Conservation (phyloP, 1,139 yeast genomes). For the Pneumocystis murina region DNA sequence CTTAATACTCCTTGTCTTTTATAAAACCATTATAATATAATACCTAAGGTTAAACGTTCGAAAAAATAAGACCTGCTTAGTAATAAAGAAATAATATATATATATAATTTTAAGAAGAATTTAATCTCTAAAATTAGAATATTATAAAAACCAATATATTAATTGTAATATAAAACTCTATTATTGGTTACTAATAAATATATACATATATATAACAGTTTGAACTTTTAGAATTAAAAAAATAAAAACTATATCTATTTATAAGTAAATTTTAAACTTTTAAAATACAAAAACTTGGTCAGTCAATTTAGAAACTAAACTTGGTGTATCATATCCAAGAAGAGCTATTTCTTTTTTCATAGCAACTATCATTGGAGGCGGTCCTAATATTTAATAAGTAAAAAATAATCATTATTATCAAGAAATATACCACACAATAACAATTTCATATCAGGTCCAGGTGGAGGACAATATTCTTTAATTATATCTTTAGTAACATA, state of each 20-base stretch:
- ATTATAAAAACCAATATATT: neutral
- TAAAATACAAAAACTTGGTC: conserved; percentile 86
- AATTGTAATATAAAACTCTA: neutral
- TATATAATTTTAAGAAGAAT: neutral
- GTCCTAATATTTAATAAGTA: conserved; percentile 35
- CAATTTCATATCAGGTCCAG: conserved; percentile 51
- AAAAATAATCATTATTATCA: no score
- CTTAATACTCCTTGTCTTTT: neutral
- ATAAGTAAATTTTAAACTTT: conserved; percentile 3
- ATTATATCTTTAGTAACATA: conserved; percentile 68
- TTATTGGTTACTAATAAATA: neutral
- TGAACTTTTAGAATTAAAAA: neutral
- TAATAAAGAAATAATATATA: neutral
- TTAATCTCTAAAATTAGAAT: neutral
- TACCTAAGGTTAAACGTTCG: neutral
- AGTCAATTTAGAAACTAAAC: conserved; percentile 78
- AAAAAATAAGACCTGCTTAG: neutral
- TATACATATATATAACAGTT: neutral
- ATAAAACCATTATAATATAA: neutral
- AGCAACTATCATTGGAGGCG: conserved; percentile 75
- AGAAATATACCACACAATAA: conserved; percentile 40
- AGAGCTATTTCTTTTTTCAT: conserved; percentile 64
- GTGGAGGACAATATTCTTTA: conserved; percentile 48
- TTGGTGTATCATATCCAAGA: conserved; percentile 75
- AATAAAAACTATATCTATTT: neutral